A percentile compares a stretch with the other conserved stretches of the same genome.
Evolutionary conservation across 345 rosid species (phyloP).

Genomic region (Mercurialis annua): DNA sequence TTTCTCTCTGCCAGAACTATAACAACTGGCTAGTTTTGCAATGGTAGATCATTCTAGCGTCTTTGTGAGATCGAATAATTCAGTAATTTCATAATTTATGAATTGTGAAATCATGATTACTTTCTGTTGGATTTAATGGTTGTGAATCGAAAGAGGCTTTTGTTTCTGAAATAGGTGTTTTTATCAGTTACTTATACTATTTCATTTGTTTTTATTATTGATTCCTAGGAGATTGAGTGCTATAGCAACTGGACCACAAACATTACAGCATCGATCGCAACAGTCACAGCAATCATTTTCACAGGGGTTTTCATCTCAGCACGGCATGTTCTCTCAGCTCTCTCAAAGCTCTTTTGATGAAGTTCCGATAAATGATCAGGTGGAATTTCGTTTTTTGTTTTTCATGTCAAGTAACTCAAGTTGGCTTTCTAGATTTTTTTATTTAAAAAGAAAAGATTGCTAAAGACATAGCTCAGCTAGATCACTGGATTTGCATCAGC

Average conservation of each 20-base stretch:
- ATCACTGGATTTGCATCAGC: background rate
- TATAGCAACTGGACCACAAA: slow-evolving; percentile 40
- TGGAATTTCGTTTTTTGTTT: slow-evolving; percentile 23
- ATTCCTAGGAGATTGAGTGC: slow-evolving; percentile 54
- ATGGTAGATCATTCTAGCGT: background rate
- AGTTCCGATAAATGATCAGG: slow-evolving; percentile 55
- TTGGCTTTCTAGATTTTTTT: background rate
- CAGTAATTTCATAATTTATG: background rate
- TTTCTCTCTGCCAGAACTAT: too few relatives aligned
- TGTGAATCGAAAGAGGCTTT: too few relatives aligned
- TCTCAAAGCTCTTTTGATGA: slow-evolving; percentile 76
- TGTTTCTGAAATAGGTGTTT: background rate
- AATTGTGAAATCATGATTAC: background rate
- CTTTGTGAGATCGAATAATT: background rate
- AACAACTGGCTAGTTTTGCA: too few relatives aligned
- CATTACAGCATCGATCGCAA: slow-evolving; percentile 66
- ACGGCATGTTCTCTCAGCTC: slow-evolving; percentile 69
- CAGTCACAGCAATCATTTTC: slow-evolving; percentile 81
- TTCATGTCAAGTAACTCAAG: background rate
- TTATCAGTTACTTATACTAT: background rate
- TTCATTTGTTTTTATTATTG: background rate
- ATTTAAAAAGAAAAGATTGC: too few relatives aligned
- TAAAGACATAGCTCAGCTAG: background rate
- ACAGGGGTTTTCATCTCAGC: slow-evolving; percentile 84
- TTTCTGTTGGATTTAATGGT: background rate